These are phyloP conservation scores for Theileria orientalis DNA, from an alignment of 169 alveolate species.

Conservation along the genomic window DNA sequence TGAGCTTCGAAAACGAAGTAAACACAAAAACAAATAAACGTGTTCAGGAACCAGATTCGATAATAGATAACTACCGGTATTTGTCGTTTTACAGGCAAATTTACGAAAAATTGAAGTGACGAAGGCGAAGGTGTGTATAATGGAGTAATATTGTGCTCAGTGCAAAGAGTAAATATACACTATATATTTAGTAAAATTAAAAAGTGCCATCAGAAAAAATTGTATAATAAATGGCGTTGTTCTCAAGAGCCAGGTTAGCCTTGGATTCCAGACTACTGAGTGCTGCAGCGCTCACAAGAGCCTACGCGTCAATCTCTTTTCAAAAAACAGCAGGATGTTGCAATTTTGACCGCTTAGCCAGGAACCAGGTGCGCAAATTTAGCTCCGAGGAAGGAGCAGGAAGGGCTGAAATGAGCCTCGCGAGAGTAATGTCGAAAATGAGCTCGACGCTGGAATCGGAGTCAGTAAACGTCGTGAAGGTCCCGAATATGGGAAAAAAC, in stretches of 20 bases:
- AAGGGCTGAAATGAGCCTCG: not conserved
- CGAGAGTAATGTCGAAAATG: not conserved
- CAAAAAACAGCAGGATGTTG: no score
- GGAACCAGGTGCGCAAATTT: not conserved
- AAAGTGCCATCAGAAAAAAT: no score
- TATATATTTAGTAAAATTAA: no score
- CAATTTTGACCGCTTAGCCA: no score
- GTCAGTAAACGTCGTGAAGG: slow-evolving; percentile 38
- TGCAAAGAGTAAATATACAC: no score
- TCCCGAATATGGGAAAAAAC: slow-evolving; percentile 32
- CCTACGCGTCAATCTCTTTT: no score
- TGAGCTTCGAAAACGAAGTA: slow-evolving; percentile 25
- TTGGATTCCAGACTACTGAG: no score
- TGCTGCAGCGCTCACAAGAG: no score
- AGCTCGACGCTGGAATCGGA: not conserved
- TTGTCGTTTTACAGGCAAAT: slow-evolving; percentile 50
- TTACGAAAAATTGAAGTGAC: slow-evolving; percentile 11
- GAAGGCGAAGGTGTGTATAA: no score
- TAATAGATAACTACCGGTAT: slow-evolving; percentile 20
- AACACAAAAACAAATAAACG: not conserved
- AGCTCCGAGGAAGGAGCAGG: not conserved
- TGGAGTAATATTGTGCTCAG: no score
- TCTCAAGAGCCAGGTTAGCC: no score
- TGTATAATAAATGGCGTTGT: no score
- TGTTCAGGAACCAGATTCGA: slow-evolving; percentile 22